Evolutionary conservation across 495 filamentous ascomycete genomes (phyloP).

Genomic region (Penicillium waksmanii): DNA sequence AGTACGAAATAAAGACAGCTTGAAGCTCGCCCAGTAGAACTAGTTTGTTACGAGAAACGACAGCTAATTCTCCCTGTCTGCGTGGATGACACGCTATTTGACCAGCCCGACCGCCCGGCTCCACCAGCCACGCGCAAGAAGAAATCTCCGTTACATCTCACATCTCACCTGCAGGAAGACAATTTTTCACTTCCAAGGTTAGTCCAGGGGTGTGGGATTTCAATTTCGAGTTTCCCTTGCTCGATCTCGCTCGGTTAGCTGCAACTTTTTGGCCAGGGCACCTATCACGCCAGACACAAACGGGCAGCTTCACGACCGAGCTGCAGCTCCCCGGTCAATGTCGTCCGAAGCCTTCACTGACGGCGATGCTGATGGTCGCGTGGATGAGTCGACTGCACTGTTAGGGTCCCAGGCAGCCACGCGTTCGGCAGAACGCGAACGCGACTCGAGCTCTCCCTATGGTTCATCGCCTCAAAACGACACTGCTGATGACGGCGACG

Average conservation of each 20-base stretch:
- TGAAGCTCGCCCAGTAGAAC: too few relatives aligned
- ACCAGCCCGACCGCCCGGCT: background rate
- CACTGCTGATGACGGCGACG: background rate
- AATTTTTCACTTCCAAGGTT: too few relatives aligned
- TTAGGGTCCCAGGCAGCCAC: conserved; percentile 10
- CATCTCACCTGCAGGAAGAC: background rate
- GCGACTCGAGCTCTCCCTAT: conserved; percentile 1
- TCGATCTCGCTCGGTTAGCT: background rate
- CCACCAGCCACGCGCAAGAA: background rate
- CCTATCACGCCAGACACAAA: background rate
- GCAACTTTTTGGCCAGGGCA: background rate
- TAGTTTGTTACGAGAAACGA: too few relatives aligned
- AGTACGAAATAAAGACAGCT: too few relatives aligned
- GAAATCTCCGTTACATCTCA: background rate
- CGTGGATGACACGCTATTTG: background rate
- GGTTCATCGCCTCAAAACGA: conserved; percentile 3
- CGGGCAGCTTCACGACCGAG: background rate
- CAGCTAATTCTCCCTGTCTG: too few relatives aligned
- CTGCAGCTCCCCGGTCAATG: background rate
- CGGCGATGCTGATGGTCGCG: conserved; percentile 1
- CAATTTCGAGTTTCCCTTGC: background rate
- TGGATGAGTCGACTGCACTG: conserved; percentile 30
- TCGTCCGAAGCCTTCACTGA: conserved; percentile 1
- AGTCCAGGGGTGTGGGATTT: too few relatives aligned
- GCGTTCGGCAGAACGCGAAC: background rate